Base-by-base conservation (phyloP, 331 rosid species). In the Malus hybrid region DNA sequence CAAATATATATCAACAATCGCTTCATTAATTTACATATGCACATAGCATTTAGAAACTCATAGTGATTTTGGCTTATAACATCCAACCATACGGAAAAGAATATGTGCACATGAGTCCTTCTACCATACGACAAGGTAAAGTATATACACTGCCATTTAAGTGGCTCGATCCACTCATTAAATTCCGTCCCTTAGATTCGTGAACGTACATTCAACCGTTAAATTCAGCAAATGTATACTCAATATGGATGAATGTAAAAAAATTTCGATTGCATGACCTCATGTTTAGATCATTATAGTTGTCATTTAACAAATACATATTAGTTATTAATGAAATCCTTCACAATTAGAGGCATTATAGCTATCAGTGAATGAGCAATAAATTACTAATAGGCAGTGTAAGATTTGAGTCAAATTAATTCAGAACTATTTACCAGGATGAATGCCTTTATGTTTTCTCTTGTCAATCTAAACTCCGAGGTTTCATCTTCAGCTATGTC, bases 401-500 rank as follows among this genome's bases (percentile, higher is more conserved):
- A 44, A 44, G 50, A 10, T 44, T 11, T 44, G 50, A 44, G 50
- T 44, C 50, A 44, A 44, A 10, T 13, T 48, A 48, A 50, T 15
- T 52, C 9, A 52, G 20, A 52, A 52, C 1, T 52, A 54, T 54
- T 54, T 11, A 73, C 76, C 84, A 83, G 13, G 69, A 85, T 64
- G 48, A 83, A 87, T 64, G 85, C 84, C 73, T 87, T 87, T 10
- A 87, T 79, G 67, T 83, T 85, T 11, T 80, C 84, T 66, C 63
- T 76, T 4, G 80, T 79, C 73, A 87, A 61, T 46, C 64, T 79
- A 4, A 83, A 80, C 65, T 81, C 83, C 1, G 86, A 76, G 56
- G 44, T 64, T 56, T 76, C 73, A 39, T 87, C 83, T 67, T 83
- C 83, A 36, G 61, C 73, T 44, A 74, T 77, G 20, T 67, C 73